Base-by-base conservation (phyloP, 306 rosid genomes). In the Begonia peltatifolia region DNA sequence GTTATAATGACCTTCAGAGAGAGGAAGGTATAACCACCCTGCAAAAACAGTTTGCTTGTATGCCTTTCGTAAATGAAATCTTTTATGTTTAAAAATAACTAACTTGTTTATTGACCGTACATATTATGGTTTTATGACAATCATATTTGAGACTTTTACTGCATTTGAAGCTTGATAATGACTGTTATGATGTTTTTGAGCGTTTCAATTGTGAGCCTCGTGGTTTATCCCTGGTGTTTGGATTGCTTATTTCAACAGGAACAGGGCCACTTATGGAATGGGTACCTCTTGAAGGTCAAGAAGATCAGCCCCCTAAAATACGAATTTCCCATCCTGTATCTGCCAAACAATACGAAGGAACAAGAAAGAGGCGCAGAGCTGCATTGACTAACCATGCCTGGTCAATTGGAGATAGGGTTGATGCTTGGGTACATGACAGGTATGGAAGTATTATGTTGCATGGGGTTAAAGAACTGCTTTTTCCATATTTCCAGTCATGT, bases 381-480 rank as follows among this genome's bases (percentile, higher is more conserved):
- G 78, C 79, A 2, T 68, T 73, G 66, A 77, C 74, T 61, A 88
- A 81, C 60, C 59, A 70, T 69, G 48, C 64, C 44, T 92, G 99
- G 94, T 86, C 96, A 14, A 71, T 81, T 62, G 99, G 99, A 62
- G 96, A 92, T 76, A 81, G 74, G 54, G 88, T 92, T 55, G 99
- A 92, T 74, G 93, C 81, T 30, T 81, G 84, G 87, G 66, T 75
- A 54, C 80, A 73, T 50, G 80, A 92, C 62, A 83, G 99, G 99
- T 90, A 61, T 53, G 14, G 54, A 14, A 9, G 46, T 50, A 54
- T 59, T 43, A 12, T 41, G 50, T 70, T 30, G 38, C 38, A 30
- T 7, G 9, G 38, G 38, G 1, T 30, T 25, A 1, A 3, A 25
- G 35, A 25, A 2, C 35, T 25, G 4, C 6, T 6, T 6, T 30